Conservation (phyloP, 2,329 filamentous ascomycete genomes). For the Fulvia fulva region DNA sequence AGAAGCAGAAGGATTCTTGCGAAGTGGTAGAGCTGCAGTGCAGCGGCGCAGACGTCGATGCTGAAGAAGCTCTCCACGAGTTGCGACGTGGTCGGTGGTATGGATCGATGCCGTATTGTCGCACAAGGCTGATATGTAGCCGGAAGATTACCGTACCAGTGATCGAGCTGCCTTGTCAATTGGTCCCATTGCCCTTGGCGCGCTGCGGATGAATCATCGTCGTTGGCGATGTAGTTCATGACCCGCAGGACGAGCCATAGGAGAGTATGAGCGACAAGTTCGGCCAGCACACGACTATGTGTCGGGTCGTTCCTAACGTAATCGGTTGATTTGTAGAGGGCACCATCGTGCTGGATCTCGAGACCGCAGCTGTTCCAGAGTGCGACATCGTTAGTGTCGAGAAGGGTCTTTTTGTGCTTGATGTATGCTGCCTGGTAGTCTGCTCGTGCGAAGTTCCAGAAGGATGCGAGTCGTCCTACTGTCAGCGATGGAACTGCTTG, state of each 20-base stretch:
- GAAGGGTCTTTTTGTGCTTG: conserved; percentile 56
- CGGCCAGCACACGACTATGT: conserved; percentile 24
- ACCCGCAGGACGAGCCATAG: conserved; percentile 64
- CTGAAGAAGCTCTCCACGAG: conserved; percentile 59
- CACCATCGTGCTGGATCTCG: conserved; percentile 51
- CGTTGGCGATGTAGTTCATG: conserved; percentile 58
- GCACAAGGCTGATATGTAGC: conserved; percentile 59
- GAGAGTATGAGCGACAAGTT: conserved; percentile 57
- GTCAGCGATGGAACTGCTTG: conserved; percentile 46
- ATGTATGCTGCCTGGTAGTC: conserved; percentile 45
- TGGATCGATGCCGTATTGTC: conserved; percentile 27
- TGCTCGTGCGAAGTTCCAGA: conserved; percentile 63
- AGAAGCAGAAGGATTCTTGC: conserved; percentile 58
- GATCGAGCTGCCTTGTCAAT: conserved; percentile 55
- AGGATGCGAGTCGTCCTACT: conserved; percentile 56
- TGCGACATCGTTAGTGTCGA: conserved; percentile 57
- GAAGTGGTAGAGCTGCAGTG: conserved; percentile 64
- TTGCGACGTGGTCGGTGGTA: conserved; percentile 10
- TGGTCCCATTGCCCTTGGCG: conserved; percentile 47
- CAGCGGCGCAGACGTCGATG: conserved; percentile 59
- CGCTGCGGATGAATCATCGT: conserved; percentile 43
- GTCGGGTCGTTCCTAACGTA: conserved; percentile 54
- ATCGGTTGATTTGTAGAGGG: conserved; percentile 40
- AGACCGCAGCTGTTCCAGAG: conserved; percentile 63
- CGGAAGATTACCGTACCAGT: conserved; percentile 57